These are phyloP conservation scores for Albifimbria verrucaria DNA, from an alignment of 2,329 filamentous ascomycete species.

Conservation along the genomic window DNA sequence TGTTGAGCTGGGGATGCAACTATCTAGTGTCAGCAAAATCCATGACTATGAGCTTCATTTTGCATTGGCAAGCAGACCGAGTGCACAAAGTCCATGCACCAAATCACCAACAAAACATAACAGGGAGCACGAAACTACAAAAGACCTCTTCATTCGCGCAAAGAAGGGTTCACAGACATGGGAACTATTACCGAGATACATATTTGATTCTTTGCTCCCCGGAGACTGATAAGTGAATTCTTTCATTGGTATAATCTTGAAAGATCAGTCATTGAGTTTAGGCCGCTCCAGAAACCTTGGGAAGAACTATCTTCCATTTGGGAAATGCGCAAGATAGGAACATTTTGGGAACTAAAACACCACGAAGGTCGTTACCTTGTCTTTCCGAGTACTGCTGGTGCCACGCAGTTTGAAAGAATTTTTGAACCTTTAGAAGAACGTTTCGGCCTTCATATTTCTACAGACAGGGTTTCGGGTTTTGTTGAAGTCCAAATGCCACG, in stretches of 20 bases:
- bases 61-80: too few relatives aligned
- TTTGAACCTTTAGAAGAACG: slow-evolving; percentile 1
- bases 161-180: not conserved
- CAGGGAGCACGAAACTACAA: not conserved
- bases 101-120: too few relatives aligned
- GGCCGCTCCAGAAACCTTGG: not conserved
- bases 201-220: too few relatives aligned
- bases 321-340: not conserved
- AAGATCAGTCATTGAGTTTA: not conserved
- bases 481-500: slow-evolving; percentile 32
- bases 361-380: not conserved
- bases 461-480: not conserved
- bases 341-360: not conserved
- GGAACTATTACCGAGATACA: not conserved
- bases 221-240: not conserved
- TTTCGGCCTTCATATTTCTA: not conserved
- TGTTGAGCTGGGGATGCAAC: slow-evolving; percentile 32
- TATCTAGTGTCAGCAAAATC: slow-evolving; percentile 30
- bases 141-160: not conserved
- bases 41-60: slow-evolving; percentile 33
- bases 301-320: not conserved
- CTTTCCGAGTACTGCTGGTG: not conserved
- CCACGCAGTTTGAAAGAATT: not conserved
- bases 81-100: too few relatives aligned
- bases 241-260: not conserved